A percentile compares a stretch with the other conserved stretches of the same genome.
phyloP scores from a whole-genome alignment of 106 monocot genomes.

The Iris macrosiphon region DNA sequence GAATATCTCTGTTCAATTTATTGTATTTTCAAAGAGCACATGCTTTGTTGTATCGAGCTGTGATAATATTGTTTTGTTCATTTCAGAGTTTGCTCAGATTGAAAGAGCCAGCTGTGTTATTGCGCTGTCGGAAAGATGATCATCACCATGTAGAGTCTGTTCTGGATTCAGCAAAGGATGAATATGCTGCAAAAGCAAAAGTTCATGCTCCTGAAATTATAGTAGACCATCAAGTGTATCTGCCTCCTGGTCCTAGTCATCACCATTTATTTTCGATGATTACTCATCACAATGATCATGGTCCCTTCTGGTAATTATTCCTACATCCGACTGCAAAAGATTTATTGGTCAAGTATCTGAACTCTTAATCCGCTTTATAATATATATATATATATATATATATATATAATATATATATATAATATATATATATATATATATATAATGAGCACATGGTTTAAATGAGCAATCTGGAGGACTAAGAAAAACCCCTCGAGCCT shows the following conservation, averaged over 20 bases:
- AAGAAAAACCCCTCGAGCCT: too few relatives aligned
- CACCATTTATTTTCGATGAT: too few relatives aligned
- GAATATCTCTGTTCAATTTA: not conserved
- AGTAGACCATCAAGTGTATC: conserved; percentile 45
- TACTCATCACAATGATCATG: conserved; percentile 41
- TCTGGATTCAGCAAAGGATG: conserved; percentile 48
- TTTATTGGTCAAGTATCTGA: too few relatives aligned
- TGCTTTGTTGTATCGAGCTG: not conserved
- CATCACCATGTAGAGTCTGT: conserved; percentile 40
- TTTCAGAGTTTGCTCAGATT: conserved; percentile 73
- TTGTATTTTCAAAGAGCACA: not conserved
- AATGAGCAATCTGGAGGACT: too few relatives aligned
- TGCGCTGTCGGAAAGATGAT: conserved; percentile 73
- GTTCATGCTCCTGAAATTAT: conserved; percentile 56
- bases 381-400: too few relatives aligned
- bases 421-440: too few relatives aligned
- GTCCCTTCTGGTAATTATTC: conserved; percentile 49
- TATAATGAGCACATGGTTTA: too few relatives aligned
- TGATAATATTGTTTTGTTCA: not conserved
- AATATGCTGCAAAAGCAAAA: conserved; percentile 68
- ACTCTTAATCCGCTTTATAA: too few relatives aligned
- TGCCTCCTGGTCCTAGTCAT: conserved; percentile 58
- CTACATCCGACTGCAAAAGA: not conserved
- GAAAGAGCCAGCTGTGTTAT: conserved; percentile 79
- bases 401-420: too few relatives aligned